phyloP scores from a whole-genome alignment of 2,329 filamentous ascomycete genomes.

The Sphaerostilbella broomeana region DNA sequence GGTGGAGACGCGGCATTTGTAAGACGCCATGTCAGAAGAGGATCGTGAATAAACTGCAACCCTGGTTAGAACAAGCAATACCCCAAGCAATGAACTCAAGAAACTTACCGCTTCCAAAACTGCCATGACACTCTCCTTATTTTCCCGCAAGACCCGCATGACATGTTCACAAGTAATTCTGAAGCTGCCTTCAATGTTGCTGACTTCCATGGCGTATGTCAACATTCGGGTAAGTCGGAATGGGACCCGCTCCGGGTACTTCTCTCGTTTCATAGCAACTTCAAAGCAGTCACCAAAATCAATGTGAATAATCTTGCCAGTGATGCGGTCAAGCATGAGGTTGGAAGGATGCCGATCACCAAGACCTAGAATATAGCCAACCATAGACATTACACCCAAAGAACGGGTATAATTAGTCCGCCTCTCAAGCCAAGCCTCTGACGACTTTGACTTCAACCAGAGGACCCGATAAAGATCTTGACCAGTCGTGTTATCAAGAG shows the following conservation, averaged over 20 bases:
- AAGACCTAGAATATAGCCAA: conserved; percentile 96
- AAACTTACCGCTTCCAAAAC: conserved; percentile 87
- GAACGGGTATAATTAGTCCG: conserved; percentile 99
- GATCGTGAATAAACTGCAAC: conserved; percentile 90
- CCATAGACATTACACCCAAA: conserved; percentile 99
- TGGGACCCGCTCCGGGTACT: conserved; percentile 94
- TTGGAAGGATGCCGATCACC: conserved; percentile 97
- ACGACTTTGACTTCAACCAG: conserved; percentile 98
- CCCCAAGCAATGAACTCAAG: background rate
- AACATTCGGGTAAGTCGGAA: conserved; percentile 98
- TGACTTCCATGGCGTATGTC: conserved; percentile 99
- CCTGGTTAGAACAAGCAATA: background rate
- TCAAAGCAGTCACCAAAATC: conserved; percentile 99
- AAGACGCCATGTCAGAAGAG: conserved; percentile 95
- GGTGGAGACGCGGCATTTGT: conserved; percentile 56
- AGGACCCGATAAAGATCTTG: conserved; percentile 97
- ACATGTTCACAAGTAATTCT: conserved; percentile 97
- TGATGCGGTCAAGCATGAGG: conserved; percentile 91
- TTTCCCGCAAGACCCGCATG: conserved; percentile 92
- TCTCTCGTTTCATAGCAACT: conserved; percentile 98
- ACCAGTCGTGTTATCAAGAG: conserved; percentile 96
- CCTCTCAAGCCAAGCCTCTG: conserved; percentile 93
- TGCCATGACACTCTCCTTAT: conserved; percentile 98
- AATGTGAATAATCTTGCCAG: conserved; percentile 96
- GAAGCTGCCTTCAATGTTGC: conserved; percentile 98